Percentiles rank a stretch among this genome's conserved stretches.
Evolutionary conservation across 768 basidiomycete species (phyloP).

Genomic region (Termitomyces sp.): DNA sequence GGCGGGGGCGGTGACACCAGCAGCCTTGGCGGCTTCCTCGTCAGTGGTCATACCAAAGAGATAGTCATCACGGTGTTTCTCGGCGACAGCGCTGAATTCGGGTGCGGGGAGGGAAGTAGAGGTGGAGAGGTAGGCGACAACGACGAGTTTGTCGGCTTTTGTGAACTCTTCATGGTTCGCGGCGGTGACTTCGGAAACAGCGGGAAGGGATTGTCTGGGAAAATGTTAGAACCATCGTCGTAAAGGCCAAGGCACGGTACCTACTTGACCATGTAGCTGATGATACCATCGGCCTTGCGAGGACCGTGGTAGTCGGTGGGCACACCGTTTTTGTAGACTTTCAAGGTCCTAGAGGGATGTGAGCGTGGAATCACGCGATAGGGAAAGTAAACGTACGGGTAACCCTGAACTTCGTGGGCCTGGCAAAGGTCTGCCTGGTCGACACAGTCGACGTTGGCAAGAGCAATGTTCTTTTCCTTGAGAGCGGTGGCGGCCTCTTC

Average conservation of each 20-base stretch:
- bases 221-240: neutral
- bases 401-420: constrained; percentile 84
- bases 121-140: constrained; percentile 80
- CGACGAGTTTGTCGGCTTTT: constrained; percentile 86
- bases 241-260: constrained; percentile 20
- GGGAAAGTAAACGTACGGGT: constrained; percentile 69
- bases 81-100: constrained; percentile 78
- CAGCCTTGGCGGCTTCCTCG: constrained; percentile 60
- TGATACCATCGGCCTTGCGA: constrained; percentile 92
- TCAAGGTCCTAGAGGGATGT: constrained; percentile 62
- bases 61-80: constrained; percentile 88
- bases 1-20: constrained; percentile 76
- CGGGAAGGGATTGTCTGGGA: constrained; percentile 84
- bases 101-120: constrained; percentile 65
- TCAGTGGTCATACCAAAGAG: constrained; percentile 90
- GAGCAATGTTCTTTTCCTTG: constrained; percentile 85
- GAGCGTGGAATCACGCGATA: neutral
- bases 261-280: constrained; percentile 96
- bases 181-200: constrained; percentile 79
- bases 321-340: constrained; percentile 87
- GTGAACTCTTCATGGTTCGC: constrained; percentile 84
- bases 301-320: constrained; percentile 82
- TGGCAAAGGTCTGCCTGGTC: constrained; percentile 92
- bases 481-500: constrained; percentile 92
- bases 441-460: constrained; percentile 98